Conservation (phyloP, 371 early-diverging fungal genomes). For the Mortierella sp. region DNA sequence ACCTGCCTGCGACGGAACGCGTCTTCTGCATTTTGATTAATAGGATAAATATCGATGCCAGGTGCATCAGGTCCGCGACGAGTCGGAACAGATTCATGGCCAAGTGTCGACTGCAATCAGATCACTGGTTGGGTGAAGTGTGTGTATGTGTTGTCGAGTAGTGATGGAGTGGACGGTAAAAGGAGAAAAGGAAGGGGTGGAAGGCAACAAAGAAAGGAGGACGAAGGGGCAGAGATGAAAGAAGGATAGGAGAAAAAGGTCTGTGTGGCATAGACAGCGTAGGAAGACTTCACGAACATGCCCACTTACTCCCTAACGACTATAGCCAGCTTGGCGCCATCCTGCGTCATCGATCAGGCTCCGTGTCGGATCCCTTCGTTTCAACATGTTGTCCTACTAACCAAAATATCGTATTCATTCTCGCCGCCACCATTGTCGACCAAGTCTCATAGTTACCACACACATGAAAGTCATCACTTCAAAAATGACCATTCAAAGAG, state of each 20-base stretch:
- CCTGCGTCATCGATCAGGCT: no score
- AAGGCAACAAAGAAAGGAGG: neutral
- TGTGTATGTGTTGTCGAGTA: neutral
- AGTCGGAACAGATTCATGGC: conserved; percentile 82
- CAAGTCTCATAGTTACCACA: neutral
- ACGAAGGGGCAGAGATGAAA: neutral
- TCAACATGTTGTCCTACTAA: neutral
- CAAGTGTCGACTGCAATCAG: neutral
- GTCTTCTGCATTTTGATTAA: conserved; percentile 89
- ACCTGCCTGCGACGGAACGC: conserved; percentile 85
- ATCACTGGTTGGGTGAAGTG: neutral
- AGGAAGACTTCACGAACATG: no score
- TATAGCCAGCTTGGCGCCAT: no score
- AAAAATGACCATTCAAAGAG: conserved; percentile 38
- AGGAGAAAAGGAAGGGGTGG: neutral
- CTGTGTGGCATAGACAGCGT: neutral
- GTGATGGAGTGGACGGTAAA: neutral
- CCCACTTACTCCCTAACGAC: no score
- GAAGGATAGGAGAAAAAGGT: neutral
- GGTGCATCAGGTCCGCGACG: conserved; percentile 94
- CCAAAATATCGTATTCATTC: neutral
- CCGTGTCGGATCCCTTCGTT: no score
- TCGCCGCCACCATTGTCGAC: neutral
- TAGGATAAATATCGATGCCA: conserved; percentile 95
- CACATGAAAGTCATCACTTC: neutral